phyloP scores from a whole-genome alignment of 2,329 filamentous ascomycete species.

The Phaeophleospora eucalypticola region DNA sequence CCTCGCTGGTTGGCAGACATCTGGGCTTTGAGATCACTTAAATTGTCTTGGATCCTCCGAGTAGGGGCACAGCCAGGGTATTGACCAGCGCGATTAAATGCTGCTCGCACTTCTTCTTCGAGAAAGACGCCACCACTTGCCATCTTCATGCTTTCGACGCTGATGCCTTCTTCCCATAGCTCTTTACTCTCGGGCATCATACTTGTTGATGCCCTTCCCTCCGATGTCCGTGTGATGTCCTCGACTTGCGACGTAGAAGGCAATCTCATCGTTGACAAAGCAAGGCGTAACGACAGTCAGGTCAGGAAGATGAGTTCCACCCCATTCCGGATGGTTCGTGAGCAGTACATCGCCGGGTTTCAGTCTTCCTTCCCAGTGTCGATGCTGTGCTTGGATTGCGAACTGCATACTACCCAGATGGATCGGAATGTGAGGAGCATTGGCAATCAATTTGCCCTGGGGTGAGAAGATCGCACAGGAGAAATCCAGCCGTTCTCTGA shows the following conservation, averaged over 20 bases:
- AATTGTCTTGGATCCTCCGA: conserved; percentile 33
- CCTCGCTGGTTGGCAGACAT: conserved; percentile 35
- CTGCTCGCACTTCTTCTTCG: conserved; percentile 31
- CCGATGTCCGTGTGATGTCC: conserved; percentile 42
- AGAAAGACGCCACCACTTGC: conserved; percentile 33
- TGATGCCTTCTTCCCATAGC: conserved; percentile 45
- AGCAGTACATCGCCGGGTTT: conserved; percentile 39
- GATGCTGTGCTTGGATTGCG: conserved; percentile 39
- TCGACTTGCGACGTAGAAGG: conserved; percentile 39
- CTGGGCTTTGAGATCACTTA: conserved; percentile 36
- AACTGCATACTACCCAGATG: conserved; percentile 43
- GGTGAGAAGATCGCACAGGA: conserved; percentile 43
- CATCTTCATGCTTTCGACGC: conserved; percentile 29
- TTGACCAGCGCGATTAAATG: conserved; percentile 60
- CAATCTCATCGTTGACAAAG: conserved; percentile 25
- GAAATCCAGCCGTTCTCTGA: conserved; percentile 43
- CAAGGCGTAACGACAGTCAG: conserved; percentile 43
- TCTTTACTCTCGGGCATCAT: conserved; percentile 43
- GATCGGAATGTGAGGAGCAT: conserved; percentile 42
- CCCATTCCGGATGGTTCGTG: conserved; percentile 40
- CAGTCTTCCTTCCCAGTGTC: conserved; percentile 33
- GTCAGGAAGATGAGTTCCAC: conserved; percentile 42
- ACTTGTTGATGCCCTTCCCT: conserved; percentile 38
- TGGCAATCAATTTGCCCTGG: conserved; percentile 40
- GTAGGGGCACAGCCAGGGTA: conserved; percentile 33